Percentiles rank a stretch among this genome's conserved stretches.
phyloP scores from a whole-genome alignment of 441 rosid species.

The Rhodomyrtus psidioides region DNA sequence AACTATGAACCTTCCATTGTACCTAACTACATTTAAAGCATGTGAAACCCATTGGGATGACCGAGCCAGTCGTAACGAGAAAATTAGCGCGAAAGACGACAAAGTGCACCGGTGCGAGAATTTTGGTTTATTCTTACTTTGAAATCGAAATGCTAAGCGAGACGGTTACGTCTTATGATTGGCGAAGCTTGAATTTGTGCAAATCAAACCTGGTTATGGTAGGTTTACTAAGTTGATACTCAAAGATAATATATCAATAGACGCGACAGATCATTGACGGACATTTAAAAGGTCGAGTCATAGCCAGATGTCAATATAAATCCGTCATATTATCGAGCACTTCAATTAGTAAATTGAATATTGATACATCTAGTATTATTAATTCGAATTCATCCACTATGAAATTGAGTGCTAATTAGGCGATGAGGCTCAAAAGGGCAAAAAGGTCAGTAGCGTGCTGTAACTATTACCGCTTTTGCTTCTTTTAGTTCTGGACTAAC shows the following conservation, averaged over 20 bases:
- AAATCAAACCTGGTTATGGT: not conserved
- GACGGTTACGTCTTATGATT: not conserved
- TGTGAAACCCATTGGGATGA: not conserved
- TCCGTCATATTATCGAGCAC: not conserved
- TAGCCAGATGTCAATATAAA: not conserved
- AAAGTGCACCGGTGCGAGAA: not conserved
- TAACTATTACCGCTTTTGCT: too few relatives aligned
- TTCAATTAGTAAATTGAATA: too few relatives aligned
- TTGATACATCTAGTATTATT: too few relatives aligned
- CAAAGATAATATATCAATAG: not conserved
- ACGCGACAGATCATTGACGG: not conserved
- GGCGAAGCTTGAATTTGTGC: not conserved
- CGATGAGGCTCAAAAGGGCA: too few relatives aligned
- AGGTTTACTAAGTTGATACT: not conserved
- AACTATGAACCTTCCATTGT: not conserved
- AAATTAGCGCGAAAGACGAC: not conserved
- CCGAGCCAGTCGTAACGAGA: too few relatives aligned
- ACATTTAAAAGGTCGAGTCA: not conserved
- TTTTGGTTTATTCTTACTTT: not conserved
- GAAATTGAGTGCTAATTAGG: too few relatives aligned
- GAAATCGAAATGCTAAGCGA: not conserved
- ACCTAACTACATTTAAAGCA: not conserved
- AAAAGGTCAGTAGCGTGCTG: too few relatives aligned
- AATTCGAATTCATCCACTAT: too few relatives aligned
- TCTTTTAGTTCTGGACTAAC: not conserved